Evolutionary conservation across 1,284 basidiomycete species (phyloP).

Genomic region (Apiotrichum mycotoxinovorans): DNA sequence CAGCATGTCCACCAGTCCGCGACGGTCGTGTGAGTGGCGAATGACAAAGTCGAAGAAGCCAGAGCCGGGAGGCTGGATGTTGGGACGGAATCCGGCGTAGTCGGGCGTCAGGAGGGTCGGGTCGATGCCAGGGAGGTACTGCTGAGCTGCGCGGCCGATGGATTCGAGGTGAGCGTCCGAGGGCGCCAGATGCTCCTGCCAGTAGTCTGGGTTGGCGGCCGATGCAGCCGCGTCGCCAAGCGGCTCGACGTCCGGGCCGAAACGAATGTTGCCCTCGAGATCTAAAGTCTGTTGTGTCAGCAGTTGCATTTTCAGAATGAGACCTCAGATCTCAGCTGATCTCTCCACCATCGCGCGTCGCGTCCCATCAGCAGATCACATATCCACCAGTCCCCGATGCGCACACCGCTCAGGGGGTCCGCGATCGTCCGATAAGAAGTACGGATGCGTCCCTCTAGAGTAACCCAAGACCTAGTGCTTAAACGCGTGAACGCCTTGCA

Average conservation of each 20-base stretch:
- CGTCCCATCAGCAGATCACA: too few species aligned
- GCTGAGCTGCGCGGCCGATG: slow-evolving; percentile 60
- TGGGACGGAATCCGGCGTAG: slow-evolving; percentile 89
- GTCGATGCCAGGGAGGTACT: slow-evolving; percentile 69
- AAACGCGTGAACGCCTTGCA: too few species aligned
- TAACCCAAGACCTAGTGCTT: too few species aligned
- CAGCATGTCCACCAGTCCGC: slow-evolving; percentile 50
- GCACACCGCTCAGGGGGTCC: too few species aligned
- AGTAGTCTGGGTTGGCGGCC: slow-evolving; percentile 65
- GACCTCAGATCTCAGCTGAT: neutral
- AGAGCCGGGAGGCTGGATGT: slow-evolving; percentile 68
- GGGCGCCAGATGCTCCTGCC: slow-evolving; percentile 66
- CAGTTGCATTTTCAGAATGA: slow-evolving; percentile 9
- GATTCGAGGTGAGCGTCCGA: slow-evolving; percentile 61
- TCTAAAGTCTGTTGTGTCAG: slow-evolving; percentile 62
- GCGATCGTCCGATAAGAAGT: too few species aligned
- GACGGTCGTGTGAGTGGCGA: slow-evolving; percentile 35
- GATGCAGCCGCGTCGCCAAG: slow-evolving; percentile 58
- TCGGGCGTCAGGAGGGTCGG: slow-evolving; percentile 71
- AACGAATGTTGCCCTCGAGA: slow-evolving; percentile 78
- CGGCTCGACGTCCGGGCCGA: slow-evolving; percentile 93
- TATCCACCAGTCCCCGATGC: too few species aligned
- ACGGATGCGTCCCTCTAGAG: too few species aligned
- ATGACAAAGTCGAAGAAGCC: slow-evolving; percentile 80
- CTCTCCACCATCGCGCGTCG: too few species aligned